Conservation (phyloP, 2,329 filamentous ascomycete genomes). For the Aspergillus nomiae region DNA sequence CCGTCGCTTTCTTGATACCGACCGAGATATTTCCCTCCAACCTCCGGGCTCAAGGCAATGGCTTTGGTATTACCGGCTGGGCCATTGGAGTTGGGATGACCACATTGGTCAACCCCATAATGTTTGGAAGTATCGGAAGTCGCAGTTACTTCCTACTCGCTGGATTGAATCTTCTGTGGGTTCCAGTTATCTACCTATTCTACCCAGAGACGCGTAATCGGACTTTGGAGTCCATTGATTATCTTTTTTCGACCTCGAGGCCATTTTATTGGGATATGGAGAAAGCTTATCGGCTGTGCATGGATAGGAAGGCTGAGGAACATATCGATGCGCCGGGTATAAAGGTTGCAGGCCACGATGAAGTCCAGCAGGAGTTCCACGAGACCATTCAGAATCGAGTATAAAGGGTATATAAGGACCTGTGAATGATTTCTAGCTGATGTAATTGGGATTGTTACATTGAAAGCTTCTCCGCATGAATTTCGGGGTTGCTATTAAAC, state of each 20-base stretch:
- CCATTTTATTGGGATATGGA: conserved; percentile 52
- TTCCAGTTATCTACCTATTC: conserved; percentile 53
- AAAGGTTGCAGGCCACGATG: too few relatives aligned
- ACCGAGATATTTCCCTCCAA: conserved; percentile 62
- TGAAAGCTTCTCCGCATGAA: too few relatives aligned
- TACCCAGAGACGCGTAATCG: conserved; percentile 57
- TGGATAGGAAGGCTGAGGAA: too few relatives aligned
- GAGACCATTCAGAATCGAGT: too few relatives aligned
- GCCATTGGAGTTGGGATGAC: conserved; percentile 60
- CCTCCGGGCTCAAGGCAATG: conserved; percentile 61
- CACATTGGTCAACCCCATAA: conserved; percentile 53
- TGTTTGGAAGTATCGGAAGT: conserved; percentile 50
- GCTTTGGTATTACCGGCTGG: conserved; percentile 62
- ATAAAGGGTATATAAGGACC: too few relatives aligned
- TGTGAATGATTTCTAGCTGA: too few relatives aligned
- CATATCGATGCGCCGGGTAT: too few relatives aligned
- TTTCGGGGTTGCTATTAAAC: too few relatives aligned
- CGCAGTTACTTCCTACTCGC: conserved; percentile 57
- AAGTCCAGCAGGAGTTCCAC: too few relatives aligned
- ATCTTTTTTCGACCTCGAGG: conserved; percentile 51
- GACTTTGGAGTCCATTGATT: conserved; percentile 54
- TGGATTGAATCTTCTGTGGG: conserved; percentile 53
- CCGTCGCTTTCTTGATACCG: conserved; percentile 54
- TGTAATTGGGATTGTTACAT: too few relatives aligned
- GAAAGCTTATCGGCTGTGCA: conserved; percentile 31